Base-by-base conservation (phyloP, 73 alveolate species). In the Paramecium pentaurelia region DNA sequence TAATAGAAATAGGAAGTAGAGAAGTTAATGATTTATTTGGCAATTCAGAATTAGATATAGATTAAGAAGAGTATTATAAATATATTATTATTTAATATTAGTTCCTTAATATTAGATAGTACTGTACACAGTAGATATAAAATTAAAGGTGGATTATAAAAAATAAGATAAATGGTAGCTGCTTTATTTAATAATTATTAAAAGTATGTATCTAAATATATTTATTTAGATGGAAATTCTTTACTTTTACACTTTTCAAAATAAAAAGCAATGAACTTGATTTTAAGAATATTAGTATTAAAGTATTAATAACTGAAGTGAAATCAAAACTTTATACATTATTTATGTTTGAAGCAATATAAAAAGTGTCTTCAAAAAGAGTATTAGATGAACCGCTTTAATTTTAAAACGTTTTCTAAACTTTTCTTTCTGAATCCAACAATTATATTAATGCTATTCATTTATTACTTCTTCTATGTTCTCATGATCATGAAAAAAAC, bases 371-470 rank as follows among this genome's bases (percentile, higher is more conserved):
- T 8, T 25, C 54, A 11, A 80, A 36, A 80, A 44, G 73, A 80
- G 49, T 45, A 27, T 45, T 80, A 20, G 91, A 80, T 27, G 91
- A 80, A 25, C 91, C 91, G 20, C 30, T 20, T 20, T 25, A 80
- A 80, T 80, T 45, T 80, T 45, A 27, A 20, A 80, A 80, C 27
- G 75, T 80, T 14, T 80, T 80, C 16, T 32, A 28, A 20, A 47
- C 91, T 20, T 80, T 80, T 44, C 91, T 80, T 10, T 45, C 91
- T 45, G 91, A 80, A 49, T 80, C 91, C 27, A 80, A 80, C 32
- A 80, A 80, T 80, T 80, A 45, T 12, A 80, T 80, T 20, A 80
- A 80, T 47, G 32, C 91, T 44, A 80, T 80, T 18, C 91, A 80
- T 80, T 25, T 80, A 25, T 80, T 80, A 14, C 45, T 80, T 27